Evolutionary conservation across 352 stramenopile species (phyloP), one percentile per base, ranked within the genome.

Genomic region (Phytophthora pisi): DNA sequence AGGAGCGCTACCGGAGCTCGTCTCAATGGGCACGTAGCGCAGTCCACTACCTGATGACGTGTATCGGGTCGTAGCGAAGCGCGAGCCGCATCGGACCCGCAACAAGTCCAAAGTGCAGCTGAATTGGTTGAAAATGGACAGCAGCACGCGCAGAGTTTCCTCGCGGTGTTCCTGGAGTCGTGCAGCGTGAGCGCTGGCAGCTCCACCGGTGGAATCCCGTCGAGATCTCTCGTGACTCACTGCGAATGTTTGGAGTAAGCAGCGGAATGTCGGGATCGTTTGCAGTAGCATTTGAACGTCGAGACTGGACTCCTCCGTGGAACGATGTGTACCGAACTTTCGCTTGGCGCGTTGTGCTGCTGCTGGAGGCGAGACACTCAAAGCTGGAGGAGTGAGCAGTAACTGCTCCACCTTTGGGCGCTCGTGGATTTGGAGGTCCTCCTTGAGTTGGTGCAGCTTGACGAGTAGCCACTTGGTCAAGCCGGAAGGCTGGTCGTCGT

Each of bases 391-490:
- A 4, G 66, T 74, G 1, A 74, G 49, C 23, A 74, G 24, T 4
- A 74, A 38, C 18, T 70, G 61, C 16, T 74, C 67, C 5, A 70
- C 67, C 57, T 74, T 74, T 3, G 67, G 61, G 4, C 66, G 52
- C 16, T 73, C 56, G n/a, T 74, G 56, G 42, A 72, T 68, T 5
- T 77, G 61, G n/a, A 81, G 47, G 62, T 83, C 75, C n/a, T 69
- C 58, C 28, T 68, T 66, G 9, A 83, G 72, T 31, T 83, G 75
- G 15, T 79, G 58, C 11, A 83, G 57, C 57, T 83, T 83, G 3
- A 60, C 50, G 20, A 62, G 57, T 1, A 83, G 61, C 75, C 75
- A 83, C 16, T 52, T 69, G n/a, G 57, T 77, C 2, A 83, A 36
- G 2, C 57, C 61, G 36, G 43, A 76, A 40, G 59, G 55, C 28